A percentile compares a stretch with the other conserved stretches of the same genome.
Conservation (phyloP, 768 basidiomycete genomes). For the Amyloporia xantha region DNA sequence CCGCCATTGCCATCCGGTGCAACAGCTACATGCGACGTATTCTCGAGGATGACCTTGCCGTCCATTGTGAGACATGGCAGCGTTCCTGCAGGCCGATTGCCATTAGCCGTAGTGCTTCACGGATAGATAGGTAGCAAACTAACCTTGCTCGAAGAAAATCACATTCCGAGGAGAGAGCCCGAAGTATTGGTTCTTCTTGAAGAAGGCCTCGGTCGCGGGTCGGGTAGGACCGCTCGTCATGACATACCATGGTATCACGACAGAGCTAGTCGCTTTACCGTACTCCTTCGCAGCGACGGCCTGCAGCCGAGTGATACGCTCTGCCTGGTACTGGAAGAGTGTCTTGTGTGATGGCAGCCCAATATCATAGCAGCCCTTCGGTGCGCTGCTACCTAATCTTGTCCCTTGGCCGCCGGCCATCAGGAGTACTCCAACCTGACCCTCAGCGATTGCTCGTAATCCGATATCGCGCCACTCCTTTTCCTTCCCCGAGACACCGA, state of each 20-base stretch:
- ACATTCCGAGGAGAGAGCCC: conserved; percentile 77
- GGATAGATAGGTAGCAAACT: background rate
- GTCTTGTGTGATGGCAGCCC: conserved; percentile 88
- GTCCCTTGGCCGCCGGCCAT: conserved; percentile 99
- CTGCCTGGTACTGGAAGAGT: conserved; percentile 97
- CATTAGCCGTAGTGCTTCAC: no score
- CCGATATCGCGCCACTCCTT: conserved; percentile 74
- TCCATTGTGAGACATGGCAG: conserved; percentile 92
- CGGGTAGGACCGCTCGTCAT: conserved; percentile 99
- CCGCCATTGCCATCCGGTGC: conserved; percentile 99
- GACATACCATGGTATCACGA: conserved; percentile 92
- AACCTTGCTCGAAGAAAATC: conserved; percentile 95
- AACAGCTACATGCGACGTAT: conserved; percentile 73
- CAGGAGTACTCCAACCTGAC: conserved; percentile 89
- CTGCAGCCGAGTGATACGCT: conserved; percentile 84
- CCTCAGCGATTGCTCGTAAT: conserved; percentile 70
- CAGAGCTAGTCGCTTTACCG: conserved; percentile 48
- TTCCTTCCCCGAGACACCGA: conserved; percentile 47
- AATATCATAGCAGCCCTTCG: conserved; percentile 98
- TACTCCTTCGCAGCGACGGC: conserved; percentile 56
- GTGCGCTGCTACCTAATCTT: conserved; percentile 82
- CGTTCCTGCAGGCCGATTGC: conserved; percentile 55
- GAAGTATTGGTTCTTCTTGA: conserved; percentile 70
- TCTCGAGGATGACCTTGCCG: conserved; percentile 88
- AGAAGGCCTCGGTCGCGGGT: conserved; percentile 79